Base-by-base conservation (phyloP, 139 green algal species). In the Auxenochlorella pyrenoidosa region DNA sequence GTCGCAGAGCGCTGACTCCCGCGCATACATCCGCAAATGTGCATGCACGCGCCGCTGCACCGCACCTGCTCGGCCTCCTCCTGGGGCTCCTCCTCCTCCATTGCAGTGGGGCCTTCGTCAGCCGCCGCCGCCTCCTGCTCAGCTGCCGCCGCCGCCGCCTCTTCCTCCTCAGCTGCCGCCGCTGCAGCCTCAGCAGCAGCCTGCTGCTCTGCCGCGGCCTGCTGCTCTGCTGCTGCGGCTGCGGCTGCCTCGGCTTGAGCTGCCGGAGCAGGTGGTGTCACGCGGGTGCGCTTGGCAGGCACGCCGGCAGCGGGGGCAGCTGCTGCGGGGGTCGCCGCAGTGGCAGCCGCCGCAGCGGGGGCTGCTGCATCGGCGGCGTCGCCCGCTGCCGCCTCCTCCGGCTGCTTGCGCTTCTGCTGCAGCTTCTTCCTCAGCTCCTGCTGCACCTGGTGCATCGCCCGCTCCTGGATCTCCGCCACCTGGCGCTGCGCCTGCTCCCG, bases 381-480 rank as follows among this genome's bases (percentile, higher is more conserved):
- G 28, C 21, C 75, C 71, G 63, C 30, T 60, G 47, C n/a, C 43
- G 43, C 60, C 34, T 65, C 78, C 59, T 85, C 76, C 0, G 73
- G 70, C 40, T 65, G 63, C 75, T 88, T 88, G 84, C 84, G 75
- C 60, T 88, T 88, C 43, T 77, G 41, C 65, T 77, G 41, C 65
- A 85, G 47, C 86, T n/a, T 83, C 63, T 79, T 89, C 60, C 38
- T 86, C 34, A 89, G 71, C 85, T 85, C 72, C 75, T 76, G 54
- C 54, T 84, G 85, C 85, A 85, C 51, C 85, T 72, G 43, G 34
- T 63, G n/a, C 41, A 70, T 79, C 28, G 78, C 73, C 16, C 70
- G 65, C 47, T 43, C 81, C 85, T 86, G 70, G 51, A 84, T 89
- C 43, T 77, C 65, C 0, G 81, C 81, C 65, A 86, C 75, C 75